These are phyloP conservation scores for Coemansia sp. DNA, from an alignment of 192 early-diverging fungal genomes.

Conservation along the genomic window DNA sequence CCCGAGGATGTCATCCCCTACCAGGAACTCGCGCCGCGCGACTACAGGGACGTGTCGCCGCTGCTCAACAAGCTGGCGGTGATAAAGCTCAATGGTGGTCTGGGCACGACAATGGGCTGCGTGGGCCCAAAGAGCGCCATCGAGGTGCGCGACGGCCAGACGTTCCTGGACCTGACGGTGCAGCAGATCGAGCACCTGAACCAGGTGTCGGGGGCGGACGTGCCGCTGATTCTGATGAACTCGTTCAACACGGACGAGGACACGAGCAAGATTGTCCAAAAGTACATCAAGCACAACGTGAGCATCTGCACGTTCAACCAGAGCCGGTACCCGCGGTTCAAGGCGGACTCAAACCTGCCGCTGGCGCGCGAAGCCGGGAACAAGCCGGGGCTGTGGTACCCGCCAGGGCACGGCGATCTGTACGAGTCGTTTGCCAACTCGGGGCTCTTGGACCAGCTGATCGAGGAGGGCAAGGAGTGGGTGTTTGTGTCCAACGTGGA, in stretches of 20 bases:
- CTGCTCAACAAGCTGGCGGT: slow-evolving; percentile 90
- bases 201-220: slow-evolving; percentile 77
- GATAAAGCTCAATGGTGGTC: slow-evolving; percentile 97
- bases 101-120: slow-evolving; percentile 99
- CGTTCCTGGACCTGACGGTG: slow-evolving; percentile 96
- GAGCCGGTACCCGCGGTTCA: slow-evolving; percentile 86
- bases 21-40: slow-evolving; percentile 54
- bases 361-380: slow-evolving; percentile 66
- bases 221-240: slow-evolving; percentile 99
- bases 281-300: slow-evolving; percentile 89
- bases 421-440: slow-evolving; percentile 92
- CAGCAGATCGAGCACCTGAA: slow-evolving; percentile 99
- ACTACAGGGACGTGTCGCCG: slow-evolving; percentile 40
- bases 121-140: slow-evolving; percentile 98
- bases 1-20: slow-evolving; percentile 85
- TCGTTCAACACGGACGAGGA: slow-evolving; percentile 99
- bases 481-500: slow-evolving; percentile 99
- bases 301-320: slow-evolving; percentile 98
- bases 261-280: slow-evolving; percentile 96
- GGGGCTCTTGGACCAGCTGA: slow-evolving; percentile 86
- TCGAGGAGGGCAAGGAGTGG: slow-evolving; percentile 96
- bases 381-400: slow-evolving; percentile 62
- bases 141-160: slow-evolving; percentile 97
- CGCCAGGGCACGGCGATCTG: slow-evolving; percentile 98
- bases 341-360: slow-evolving; percentile 88